Conservation (phyloP, 2,329 filamentous ascomycete species). For the Ophiostoma novo-ulmi region DNA sequence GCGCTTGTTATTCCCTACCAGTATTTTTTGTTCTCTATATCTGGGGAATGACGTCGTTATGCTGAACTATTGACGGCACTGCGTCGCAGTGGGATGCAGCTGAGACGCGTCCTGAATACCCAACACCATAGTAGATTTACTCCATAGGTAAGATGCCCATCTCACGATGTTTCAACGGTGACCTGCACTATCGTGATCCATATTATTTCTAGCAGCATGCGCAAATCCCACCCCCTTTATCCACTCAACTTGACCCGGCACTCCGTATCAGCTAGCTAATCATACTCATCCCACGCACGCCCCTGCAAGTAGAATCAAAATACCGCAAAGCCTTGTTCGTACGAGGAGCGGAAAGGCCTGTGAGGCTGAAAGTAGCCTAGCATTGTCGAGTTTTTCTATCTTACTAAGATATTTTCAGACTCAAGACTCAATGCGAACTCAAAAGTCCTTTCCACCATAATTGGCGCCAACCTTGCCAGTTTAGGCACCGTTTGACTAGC, state of each 20-base stretch:
- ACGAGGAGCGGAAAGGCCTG: background rate
- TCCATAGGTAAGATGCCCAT: background rate
- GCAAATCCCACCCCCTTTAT: background rate
- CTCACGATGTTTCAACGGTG: conserved; percentile 8
- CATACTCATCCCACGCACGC: background rate
- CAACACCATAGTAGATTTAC: background rate
- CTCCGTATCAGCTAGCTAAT: conserved; percentile 3
- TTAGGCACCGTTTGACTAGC: background rate
- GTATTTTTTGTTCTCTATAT: background rate
- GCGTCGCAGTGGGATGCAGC: background rate
- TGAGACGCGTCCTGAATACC: background rate
- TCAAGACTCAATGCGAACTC: background rate
- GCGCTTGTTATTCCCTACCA: background rate
- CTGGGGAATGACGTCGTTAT: background rate
- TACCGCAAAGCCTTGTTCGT: background rate
- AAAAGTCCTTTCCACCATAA: background rate
- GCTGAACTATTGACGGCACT: background rate
- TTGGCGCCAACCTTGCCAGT: background rate
- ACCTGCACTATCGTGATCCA: background rate
- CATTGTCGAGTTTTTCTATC: background rate
- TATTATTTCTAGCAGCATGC: background rate
- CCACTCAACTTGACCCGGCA: background rate
- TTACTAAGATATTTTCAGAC: background rate
- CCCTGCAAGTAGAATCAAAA: conserved; percentile 2
- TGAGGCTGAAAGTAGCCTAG: conserved; percentile 2